Percentiles rank a stretch among this genome's conserved stretches.
These are phyloP conservation scores for Backusella luteola DNA, from an alignment of 192 early-diverging fungal genomes.

Conservation along the genomic window DNA sequence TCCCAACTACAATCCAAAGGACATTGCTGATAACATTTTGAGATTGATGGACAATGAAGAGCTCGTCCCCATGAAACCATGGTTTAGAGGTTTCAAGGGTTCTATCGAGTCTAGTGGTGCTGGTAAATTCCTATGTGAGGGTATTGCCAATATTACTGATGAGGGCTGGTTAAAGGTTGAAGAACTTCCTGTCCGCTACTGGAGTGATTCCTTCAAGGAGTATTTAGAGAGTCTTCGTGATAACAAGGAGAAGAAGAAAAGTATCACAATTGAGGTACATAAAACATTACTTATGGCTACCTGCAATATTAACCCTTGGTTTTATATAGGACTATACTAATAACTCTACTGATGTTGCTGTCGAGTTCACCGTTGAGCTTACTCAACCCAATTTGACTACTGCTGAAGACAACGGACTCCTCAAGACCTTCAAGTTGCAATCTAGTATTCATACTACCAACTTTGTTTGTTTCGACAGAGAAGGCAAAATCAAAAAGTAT, in stretches of 20 bases:
- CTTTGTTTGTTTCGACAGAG: constrained; percentile 91
- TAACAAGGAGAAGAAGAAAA: constrained; percentile 63
- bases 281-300: background rate
- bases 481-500: constrained; percentile 85
- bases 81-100: constrained; percentile 94
- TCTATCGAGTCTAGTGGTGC: constrained; percentile 54
- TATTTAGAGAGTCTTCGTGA: constrained; percentile 58
- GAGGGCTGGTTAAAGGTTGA: constrained; percentile 80
- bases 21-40: constrained; percentile 85
- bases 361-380: constrained; percentile 67
- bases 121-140: constrained; percentile 66
- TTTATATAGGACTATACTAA: constrained; percentile 61
- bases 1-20: constrained; percentile 85
- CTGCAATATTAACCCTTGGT: background rate
- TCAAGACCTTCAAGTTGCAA: constrained; percentile 79
- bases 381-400: constrained; percentile 65
- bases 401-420: constrained; percentile 77
- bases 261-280: constrained; percentile 54
- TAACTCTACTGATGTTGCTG: constrained; percentile 63
- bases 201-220: constrained; percentile 91
- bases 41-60: constrained; percentile 77
- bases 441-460: constrained; percentile 78
- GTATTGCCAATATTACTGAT: constrained; percentile 66
- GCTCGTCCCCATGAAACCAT: constrained; percentile 75
- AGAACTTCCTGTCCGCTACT: constrained; percentile 85